Evolutionary conservation across 805 yeast species (phyloP).

Genomic region (Candida andamanensis): DNA sequence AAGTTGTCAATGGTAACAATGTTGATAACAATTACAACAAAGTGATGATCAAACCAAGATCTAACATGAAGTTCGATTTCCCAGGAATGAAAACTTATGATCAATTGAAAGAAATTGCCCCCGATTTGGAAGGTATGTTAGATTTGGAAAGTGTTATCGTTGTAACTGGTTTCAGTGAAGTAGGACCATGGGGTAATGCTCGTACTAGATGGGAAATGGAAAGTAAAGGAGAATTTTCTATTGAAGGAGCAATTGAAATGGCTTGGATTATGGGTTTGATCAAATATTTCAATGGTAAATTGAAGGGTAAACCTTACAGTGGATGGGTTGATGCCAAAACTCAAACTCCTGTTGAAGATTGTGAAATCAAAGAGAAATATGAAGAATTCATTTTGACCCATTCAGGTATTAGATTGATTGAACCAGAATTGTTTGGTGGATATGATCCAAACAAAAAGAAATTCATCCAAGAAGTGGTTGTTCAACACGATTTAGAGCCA

Average conservation of each 20-base stretch:
- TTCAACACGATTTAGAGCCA: conserved; percentile 94
- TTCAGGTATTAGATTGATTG: conserved; percentile 94
- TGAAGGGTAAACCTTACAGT: conserved; percentile 85
- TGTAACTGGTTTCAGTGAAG: conserved; percentile 97
- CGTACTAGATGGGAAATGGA: conserved; percentile 99
- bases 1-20: conserved; percentile 76
- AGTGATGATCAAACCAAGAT: conserved; percentile 83
- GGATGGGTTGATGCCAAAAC: conserved; percentile 99
- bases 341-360: conserved; percentile 88
- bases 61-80: conserved; percentile 91
- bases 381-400: conserved; percentile 86
- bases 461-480: conserved; percentile 89
- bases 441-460: conserved; percentile 93
- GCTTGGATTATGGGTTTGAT: conserved; percentile 99
- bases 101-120: conserved; percentile 61
- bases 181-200: conserved; percentile 99
- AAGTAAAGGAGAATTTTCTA: conserved; percentile 86
- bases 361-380: conserved; percentile 86
- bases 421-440: conserved; percentile 90
- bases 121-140: conserved; percentile 82
- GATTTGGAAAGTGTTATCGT: conserved; percentile 91
- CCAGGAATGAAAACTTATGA: conserved; percentile 78
- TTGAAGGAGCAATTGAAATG: conserved; percentile 98
- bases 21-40: conserved; percentile 83
- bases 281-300: conserved; percentile 87